Evolutionary conservation across 495 filamentous ascomycete genomes (phyloP), one percentile per base, ranked within the genome.

Genomic region (Staphylotrichum longicolle): DNA sequence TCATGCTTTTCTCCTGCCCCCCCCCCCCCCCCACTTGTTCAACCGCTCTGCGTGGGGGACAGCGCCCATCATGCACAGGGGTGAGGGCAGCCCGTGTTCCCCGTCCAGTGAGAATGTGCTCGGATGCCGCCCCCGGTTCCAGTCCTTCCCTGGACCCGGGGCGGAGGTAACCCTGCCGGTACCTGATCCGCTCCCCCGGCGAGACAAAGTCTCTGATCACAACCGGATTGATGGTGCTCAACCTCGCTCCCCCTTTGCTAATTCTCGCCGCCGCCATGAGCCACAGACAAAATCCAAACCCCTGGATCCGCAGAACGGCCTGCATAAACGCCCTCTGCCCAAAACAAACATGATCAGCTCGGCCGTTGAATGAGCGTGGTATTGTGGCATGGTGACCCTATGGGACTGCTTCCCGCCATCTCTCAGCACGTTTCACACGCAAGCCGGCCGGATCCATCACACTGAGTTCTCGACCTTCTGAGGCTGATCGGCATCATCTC

Each of bases 331-430:
- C 14, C 14, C 33, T 9, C 12, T 8, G 12, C 49, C 49, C 10
- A 42, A 54, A 42, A 35, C 52, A 42, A 54, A 11, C 10, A 54
- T 30, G 52, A 54, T 54, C 52, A n/a, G 9, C 52, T 12, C 9
- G 15, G 37, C 5, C 52, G 39, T 54, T 54, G 52, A n/a, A n/a
- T 51, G 48, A 6, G 48, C 11, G 48, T 14, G 33, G 11, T 20
- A 4, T 20, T 8, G 12, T 8, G 33, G n/a, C 52, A 4, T 15
- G n/a, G 35, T 32, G 3, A 27, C 20, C 20, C 20, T 27, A 27
- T 27, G 52, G 20, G 2, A 52, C 12, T 3, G 14, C 32, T 14
- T 3, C 42, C 34, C 4, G 34, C 9, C 27, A 7, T 52, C 4
- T 6, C 34, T 15, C 14, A 7, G 34, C 7, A 35, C 2, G 34